Base-by-base conservation (phyloP, 305 asterid species). In the Rubia tinctorum region DNA sequence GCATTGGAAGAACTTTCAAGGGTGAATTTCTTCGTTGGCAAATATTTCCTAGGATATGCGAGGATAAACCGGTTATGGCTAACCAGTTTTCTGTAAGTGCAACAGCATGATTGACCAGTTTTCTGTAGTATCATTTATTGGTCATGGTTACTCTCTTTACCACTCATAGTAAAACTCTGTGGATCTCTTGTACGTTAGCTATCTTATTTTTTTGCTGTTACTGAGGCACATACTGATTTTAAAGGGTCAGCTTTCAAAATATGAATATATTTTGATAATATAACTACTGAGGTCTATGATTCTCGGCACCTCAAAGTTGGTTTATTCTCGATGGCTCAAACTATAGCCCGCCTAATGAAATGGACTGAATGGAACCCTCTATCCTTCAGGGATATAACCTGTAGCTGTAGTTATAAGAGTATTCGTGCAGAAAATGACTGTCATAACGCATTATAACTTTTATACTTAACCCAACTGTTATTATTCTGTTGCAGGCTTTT, bases 1-100 rank as follows among this genome's bases (percentile, higher is more conserved):
- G 99, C 91, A 92, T 95, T 40, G 99, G 99, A 64, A 87, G 99
- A 89, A 91, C 95, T 80, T 86, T 77, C 87, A 92, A 85, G 83
- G 98, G 99, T 23, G 99, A 91, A 80, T 95, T 95, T 82, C 77
- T 87, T 87, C 93, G 97, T 37, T 89, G 94, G 96, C 98, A 92
- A 79, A 74, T 95, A 79, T 92, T 95, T 85, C 98, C 98, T 63
- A 86, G 95, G 81, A 75, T 80, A 77, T 92, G 97, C 81, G 99
- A 95, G 83, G 96, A 95, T 62, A 86, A 84, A 81, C 96, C 99
- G 75, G 85, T 95, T 78, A 70, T 89, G 71, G 92, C 96, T 75
- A 83, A 95, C 85, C 99, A 95, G 73, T 95, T 95, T 85, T 95
- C 99, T 72, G 99, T 95, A 89, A 87, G 97, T 87, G 77, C 76